Base-by-base conservation (phyloP, 768 basidiomycete genomes). In the Leccinellum albellum region DNA sequence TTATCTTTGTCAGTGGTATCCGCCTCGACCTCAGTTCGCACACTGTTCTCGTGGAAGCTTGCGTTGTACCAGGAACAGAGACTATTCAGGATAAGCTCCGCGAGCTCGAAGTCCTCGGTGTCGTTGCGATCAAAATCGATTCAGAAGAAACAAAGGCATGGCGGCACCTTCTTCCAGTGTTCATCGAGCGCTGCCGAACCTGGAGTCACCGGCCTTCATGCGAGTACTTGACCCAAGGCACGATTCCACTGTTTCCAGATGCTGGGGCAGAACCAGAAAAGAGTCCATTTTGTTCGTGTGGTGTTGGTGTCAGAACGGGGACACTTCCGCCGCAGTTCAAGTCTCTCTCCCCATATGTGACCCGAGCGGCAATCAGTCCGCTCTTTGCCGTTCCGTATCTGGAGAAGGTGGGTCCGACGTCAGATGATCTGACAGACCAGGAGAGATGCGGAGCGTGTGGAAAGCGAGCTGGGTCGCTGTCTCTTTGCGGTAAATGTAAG, bases 381-480 rank as follows among this genome's bases (percentile, higher is more conserved):
- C 66, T 86, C 12, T 85, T 85, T 51, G 74, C 79, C 0, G 75
- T 79, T 15, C 73, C 82, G 6, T 82, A 79, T 62, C 53, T 82
- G 59, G 80, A 83, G 58, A 64, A 64, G 14, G 62, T 79, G 20
- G 70, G 66, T 2, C 53, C 58, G 14, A 1, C 13, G n/a, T 33
- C 7, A 29, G 35, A 53, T 4, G 45, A 5, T 1, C 35, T 26
- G 5, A 40, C n/a, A 7, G 46, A 48, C 13, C 23, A 32, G 37
- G 50, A 21, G 15, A n/a, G 33, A 53, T 72, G 71, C n/a, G 54
- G 17, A 15, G 50, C 61, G 3, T 72, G 70, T 3, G 57, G 63
- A 37, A 64, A 66, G 50, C 59, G 57, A 54, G 61, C 35, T 12
- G 59, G 52, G 29, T 56, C 58, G 6, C 63, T 79, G 15, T 62